Base-by-base conservation (phyloP, 805 yeast genomes). In the Grigorovia humatica region DNA sequence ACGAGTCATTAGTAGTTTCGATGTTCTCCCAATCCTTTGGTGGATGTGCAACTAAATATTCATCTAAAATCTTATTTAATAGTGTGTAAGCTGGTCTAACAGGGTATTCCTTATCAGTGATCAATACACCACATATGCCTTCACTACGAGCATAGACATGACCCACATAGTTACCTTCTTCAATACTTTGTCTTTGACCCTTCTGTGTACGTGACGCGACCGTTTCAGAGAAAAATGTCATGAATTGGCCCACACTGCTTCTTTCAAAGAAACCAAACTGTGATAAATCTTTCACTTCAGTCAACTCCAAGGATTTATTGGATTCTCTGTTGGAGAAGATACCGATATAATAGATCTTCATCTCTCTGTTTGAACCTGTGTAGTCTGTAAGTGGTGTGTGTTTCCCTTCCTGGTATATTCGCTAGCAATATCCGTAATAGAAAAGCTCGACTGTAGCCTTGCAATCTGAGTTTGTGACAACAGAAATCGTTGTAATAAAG, bases 81-180 rank as follows among this genome's bases (percentile, higher is more conserved):
- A 93, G 74, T 1, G 97, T 87, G 70, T 88, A 91, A 0, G 97
- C 98, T 13, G 96, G 98, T 66, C 99, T 79, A 35, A 88, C 91
- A 2, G 98, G 99, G 70, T 93, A 93, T 59, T 91, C 97, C 68
- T 87, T 86, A 68, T 93, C 99, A 46, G 96, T 81, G 67, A 93
- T 86, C 55, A 93, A 71, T 38, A 93, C 96, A 56, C 96, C 96
- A 20, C 95, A 85, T 40, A 91, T 65, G 3, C 97, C 98, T 68
- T 93, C 98, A 23, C 85, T 70, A 59, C 98, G 79, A 32, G 90
- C 82, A 69, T 85, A 93, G 0, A 89, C 91, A 68, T 93, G 98
- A 7, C 96, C 97, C 9, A 88, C 77, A 68, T 93, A 91, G 70
- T 77, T 76, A 51, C 89, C 90, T 69, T 93, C 97, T 67, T 93